Percentiles rank a stretch among this genome's conserved stretches.
Evolutionary conservation across 2,329 filamentous ascomycete genomes (phyloP).

Genomic region (Ceratocystis colombiana): DNA sequence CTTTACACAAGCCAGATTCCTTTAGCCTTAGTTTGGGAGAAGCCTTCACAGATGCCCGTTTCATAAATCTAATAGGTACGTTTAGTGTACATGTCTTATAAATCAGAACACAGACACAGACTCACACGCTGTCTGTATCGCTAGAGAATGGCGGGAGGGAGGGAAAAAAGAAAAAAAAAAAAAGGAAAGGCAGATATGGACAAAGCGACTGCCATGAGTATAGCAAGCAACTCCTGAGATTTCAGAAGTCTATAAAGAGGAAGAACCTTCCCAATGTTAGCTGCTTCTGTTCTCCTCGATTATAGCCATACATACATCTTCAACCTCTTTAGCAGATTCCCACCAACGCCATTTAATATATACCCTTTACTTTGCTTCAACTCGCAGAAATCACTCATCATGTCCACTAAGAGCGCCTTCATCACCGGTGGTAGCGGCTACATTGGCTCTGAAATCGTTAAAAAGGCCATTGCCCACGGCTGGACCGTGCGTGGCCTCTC

Average conservation of each 20-base stretch:
- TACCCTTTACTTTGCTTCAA: neutral
- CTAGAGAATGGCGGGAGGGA: neutral
- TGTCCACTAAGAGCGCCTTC: constrained; percentile 29
- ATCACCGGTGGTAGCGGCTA: constrained; percentile 37
- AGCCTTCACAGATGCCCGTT: neutral
- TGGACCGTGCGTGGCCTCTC: constrained; percentile 37
- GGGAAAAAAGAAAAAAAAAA: neutral
- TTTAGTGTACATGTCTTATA: neutral
- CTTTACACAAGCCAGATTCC: neutral
- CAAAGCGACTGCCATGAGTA: neutral
- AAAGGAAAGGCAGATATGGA: neutral
- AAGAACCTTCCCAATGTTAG: too few relatives aligned
- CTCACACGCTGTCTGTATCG: neutral
- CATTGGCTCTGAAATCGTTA: constrained; percentile 33
- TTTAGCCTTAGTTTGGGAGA: neutral
- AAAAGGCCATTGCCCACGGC: constrained; percentile 33
- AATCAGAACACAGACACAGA: neutral
- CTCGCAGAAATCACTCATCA: neutral
- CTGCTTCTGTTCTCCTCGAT: too few relatives aligned
- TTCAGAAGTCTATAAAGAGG: too few relatives aligned
- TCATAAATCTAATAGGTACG: neutral
- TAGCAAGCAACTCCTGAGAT: too few relatives aligned
- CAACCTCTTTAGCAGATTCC: too few relatives aligned
- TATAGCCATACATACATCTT: too few relatives aligned
- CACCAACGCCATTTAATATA: too few relatives aligned